Conservation (phyloP, 768 basidiomycete genomes). For the Auricularia sp. region DNA sequence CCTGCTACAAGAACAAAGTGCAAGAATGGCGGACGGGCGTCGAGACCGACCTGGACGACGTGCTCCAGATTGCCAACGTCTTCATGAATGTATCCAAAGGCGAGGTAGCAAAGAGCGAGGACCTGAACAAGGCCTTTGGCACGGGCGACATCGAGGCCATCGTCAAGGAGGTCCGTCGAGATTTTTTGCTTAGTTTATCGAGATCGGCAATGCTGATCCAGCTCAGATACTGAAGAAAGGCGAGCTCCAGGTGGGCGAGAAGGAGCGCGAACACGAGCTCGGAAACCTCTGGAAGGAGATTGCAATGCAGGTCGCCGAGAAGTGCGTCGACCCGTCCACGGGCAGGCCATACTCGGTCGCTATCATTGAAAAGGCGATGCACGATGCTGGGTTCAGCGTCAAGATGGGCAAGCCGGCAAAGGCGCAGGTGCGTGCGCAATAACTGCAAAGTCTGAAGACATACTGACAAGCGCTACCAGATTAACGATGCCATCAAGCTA, state of each 20-base stretch:
- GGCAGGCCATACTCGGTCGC: constrained; percentile 85
- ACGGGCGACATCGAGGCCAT: constrained; percentile 61
- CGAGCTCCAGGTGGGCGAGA: constrained; percentile 60
- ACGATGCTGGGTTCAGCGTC: constrained; percentile 87
- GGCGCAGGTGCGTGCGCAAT: constrained; percentile 54
- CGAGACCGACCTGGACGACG: constrained; percentile 89
- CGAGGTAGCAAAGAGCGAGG: constrained; percentile 77
- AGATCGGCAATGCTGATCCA: not conserved
- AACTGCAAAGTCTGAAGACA: not conserved
- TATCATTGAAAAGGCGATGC: constrained; percentile 97
- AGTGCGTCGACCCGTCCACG: constrained; percentile 88
- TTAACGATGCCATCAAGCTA: constrained; percentile 77
- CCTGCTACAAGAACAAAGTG: constrained; percentile 99
- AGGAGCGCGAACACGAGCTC: constrained; percentile 63
- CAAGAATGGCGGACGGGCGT: constrained; percentile 92
- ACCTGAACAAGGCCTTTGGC: constrained; percentile 87
- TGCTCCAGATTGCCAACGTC: constrained; percentile 91
- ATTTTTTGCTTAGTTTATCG: not conserved
- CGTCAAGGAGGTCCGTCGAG: constrained; percentile 63
- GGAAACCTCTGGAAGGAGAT: constrained; percentile 77
- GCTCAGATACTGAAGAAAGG: constrained; percentile 86
- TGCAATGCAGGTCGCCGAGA: constrained; percentile 87
- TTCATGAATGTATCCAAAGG: constrained; percentile 97
- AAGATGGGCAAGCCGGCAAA: constrained; percentile 85
- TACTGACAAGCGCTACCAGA: constrained; percentile 32